Evolutionary conservation across 805 yeast genomes (phyloP).

Genomic region (Ogataea salicorniae): DNA sequence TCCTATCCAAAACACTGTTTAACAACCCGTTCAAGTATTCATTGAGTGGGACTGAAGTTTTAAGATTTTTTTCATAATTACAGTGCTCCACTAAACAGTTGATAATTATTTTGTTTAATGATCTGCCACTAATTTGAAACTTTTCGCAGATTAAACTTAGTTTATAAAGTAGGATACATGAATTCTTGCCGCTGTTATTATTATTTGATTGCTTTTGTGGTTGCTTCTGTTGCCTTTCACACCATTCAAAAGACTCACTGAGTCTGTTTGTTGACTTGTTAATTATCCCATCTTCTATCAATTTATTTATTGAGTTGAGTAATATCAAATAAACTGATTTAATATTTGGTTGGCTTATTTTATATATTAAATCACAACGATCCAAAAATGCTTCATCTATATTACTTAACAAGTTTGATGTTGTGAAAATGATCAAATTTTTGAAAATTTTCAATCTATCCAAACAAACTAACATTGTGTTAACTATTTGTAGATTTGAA

Average conservation of each 20-base stretch:
- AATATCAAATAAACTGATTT: slow-evolving; percentile 29
- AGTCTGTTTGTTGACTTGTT: no score
- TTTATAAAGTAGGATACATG: slow-evolving; percentile 7
- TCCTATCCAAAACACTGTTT: slow-evolving; percentile 1
- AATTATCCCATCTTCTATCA: slow-evolving; percentile 4
- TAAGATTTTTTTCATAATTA: background rate
- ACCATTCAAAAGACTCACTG: background rate
- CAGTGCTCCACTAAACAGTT: slow-evolving; percentile 6
- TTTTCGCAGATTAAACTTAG: slow-evolving; percentile 3
- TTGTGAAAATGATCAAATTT: slow-evolving; percentile 36
- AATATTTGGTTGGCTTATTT: slow-evolving; percentile 31
- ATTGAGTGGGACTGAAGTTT: background rate
- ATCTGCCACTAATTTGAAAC: slow-evolving; percentile 10
- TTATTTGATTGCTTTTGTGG: no score
- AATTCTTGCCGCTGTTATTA: background rate
- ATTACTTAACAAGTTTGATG: slow-evolving; percentile 35
- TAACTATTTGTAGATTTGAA: slow-evolving; percentile 34
- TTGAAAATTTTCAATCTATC: slow-evolving; percentile 33
- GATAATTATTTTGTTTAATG: slow-evolving; percentile 3
- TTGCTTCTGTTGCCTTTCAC: background rate
- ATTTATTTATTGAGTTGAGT: slow-evolving; percentile 23
- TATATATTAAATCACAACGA: slow-evolving; percentile 35
- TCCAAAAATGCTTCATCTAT: slow-evolving; percentile 42
- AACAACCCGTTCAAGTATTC: slow-evolving; percentile 3
- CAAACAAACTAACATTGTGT: slow-evolving; percentile 37